Conservation (phyloP, 805 yeast species). For the Priceomyces fermenticarens region DNA sequence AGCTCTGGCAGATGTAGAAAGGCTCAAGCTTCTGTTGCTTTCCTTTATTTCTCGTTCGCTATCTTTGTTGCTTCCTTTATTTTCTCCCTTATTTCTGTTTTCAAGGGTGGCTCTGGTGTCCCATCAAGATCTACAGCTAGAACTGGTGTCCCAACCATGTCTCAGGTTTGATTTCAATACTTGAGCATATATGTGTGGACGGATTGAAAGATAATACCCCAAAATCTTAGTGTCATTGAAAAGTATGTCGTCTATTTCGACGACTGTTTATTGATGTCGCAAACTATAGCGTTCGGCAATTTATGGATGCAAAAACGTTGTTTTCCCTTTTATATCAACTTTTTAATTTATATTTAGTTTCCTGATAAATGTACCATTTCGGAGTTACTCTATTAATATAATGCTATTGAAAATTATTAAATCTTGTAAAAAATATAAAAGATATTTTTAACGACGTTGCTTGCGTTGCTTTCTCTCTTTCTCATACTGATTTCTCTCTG, state of each 20-base stretch:
- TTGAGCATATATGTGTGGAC: too few relatives aligned
- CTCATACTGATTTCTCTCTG: constrained; percentile 89
- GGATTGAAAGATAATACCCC: neutral
- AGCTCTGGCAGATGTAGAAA: constrained; percentile 85
- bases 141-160: constrained; percentile 87
- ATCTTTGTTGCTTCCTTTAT: constrained; percentile 65
- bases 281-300: too few relatives aligned
- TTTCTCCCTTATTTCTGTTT: constrained; percentile 55
- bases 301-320: too few relatives aligned
- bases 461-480: constrained; percentile 72
- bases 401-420: neutral
- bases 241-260: too few relatives aligned
- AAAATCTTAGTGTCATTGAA: neutral
- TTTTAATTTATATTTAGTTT: neutral
- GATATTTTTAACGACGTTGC: constrained; percentile 20
- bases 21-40: constrained; percentile 82
- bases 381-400: constrained; percentile 1
- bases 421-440: neutral
- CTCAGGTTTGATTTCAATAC: constrained; percentile 62
- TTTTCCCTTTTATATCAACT: neutral
- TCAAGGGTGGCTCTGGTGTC: constrained; percentile 43
- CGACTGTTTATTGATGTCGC: too few relatives aligned
- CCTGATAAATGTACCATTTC: neutral
- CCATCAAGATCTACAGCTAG: constrained; percentile 50
- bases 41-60: constrained; percentile 81